Base-by-base conservation (phyloP, 805 yeast genomes). In the Kregervanrija delftensis region DNA sequence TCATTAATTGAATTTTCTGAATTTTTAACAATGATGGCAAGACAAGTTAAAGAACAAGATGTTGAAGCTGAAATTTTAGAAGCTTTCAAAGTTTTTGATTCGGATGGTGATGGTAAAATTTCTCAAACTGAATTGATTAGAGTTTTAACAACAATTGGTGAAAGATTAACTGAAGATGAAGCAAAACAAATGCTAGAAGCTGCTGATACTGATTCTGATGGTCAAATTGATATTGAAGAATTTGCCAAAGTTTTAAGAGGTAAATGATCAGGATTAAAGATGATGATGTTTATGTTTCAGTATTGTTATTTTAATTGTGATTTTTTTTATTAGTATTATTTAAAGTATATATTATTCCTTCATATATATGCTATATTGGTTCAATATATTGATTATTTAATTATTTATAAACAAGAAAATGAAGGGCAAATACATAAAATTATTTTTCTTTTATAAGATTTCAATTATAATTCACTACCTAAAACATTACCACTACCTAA, bases 101-200 rank as follows among this genome's bases (percentile, higher is more conserved):
- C 83, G 66, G 86, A 93, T 65, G 97, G 96, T 48, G 96, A 93
- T 65, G 99, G 99, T 53, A 86, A 86, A 67, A 93, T 93, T 64
- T 84, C 95, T 47, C 95, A 96, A 52, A 93, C 96, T 48, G 99
- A 93, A 71, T 79, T 93, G 64, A 83, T 95, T 67, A 96, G 91
- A 64, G 98, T 93, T 39, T 81, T 93, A 67, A 93, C 98, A 40
- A 87, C 97, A 8, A 93, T 93, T 64, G 99, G 99, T 60, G 99
- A 93, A 69, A 89, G 87, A 66, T 77, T 93, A 58, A 82, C 96
- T 14, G 99, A 93, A 57, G 95, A 91, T 44, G 99, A 93, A 68
- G 98, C 95, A 43, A 95, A 88, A 59, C 96, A 89, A 67, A 93
- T 93, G 97, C 79, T 93, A 61, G 81, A 84, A 61, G 99, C 93